Base-by-base conservation (phyloP, 169 alveolate genomes). In the Cytauxzoon felis region DNA sequence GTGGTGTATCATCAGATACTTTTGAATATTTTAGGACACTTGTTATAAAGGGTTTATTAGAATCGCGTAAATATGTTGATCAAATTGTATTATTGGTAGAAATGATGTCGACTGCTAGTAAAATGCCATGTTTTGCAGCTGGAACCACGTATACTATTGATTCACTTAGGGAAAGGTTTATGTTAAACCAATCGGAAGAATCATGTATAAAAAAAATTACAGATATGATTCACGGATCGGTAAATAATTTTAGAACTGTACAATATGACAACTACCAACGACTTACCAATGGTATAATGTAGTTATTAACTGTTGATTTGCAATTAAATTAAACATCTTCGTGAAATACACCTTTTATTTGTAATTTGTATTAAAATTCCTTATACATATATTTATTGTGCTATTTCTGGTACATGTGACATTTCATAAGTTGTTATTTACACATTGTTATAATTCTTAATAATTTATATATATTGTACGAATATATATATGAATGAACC, bases 251-350 rank as follows among this genome's bases (percentile, higher is more conserved):
- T 93, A 84, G 97, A 36, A 91, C 98, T 11, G 86, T 91, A 33
- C 97, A 94, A 81, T 95, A 95, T 88, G 99, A 95, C 85, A 91
- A 90, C 64, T 95, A 90, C 83, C 99, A 95, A 88, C 87, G 97
- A 54, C 78, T 91, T 33, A 92, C 97, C 34, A 93, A 94, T 62
- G 97, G 97, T n/a, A 95, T 95, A 29, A 76, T 91, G 80, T 94
- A 70, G 72, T 16, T n/a, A n/a, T n/a, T n/a, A n/a, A n/a, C n/a
- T n/a, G n/a, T n/a, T n/a, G n/a, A n/a, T n/a, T n/a, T n/a, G n/a
- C n/a, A n/a, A n/a, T n/a, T n/a, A n/a, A n/a, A n/a, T n/a, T n/a
- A n/a, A n/a, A n/a, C n/a, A n/a, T n/a, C n/a, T n/a, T n/a, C n/a
- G n/a, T n/a, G n/a, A n/a, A n/a, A n/a, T n/a, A n/a, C n/a, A n/a